Conservation (phyloP, 306 rosid genomes). For the Erythrophleum fordii region DNA sequence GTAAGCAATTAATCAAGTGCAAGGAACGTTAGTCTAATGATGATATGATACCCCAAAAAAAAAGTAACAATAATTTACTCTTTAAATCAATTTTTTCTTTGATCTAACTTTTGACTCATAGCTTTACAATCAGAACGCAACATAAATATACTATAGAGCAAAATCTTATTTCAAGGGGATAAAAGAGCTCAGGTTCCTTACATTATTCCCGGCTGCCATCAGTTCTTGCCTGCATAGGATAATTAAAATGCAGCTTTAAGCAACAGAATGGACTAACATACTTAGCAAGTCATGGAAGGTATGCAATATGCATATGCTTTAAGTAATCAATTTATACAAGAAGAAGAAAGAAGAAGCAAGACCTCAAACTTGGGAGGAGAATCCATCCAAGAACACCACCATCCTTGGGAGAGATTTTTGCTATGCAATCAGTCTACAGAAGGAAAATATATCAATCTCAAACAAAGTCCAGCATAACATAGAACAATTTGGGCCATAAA, state of each 20-base stretch:
- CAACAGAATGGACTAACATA: constrained; percentile 13
- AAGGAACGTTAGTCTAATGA: background rate
- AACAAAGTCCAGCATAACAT: constrained; percentile 13
- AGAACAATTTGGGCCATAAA: background rate
- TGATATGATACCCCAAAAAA: background rate
- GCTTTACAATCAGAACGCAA: background rate
- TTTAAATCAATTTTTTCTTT: background rate
- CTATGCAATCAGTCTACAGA: constrained; percentile 88
- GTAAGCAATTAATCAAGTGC: constrained; percentile 24
- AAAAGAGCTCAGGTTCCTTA: constrained; percentile 54
- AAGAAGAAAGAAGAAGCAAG: constrained; percentile 18
- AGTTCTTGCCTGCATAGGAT: constrained; percentile 57
- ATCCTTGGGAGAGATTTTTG: constrained; percentile 68
- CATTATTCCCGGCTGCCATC: constrained; percentile 54
- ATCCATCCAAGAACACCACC: constrained; percentile 87
- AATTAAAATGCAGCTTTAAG: constrained; percentile 25
- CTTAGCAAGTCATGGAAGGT: constrained; percentile 1
- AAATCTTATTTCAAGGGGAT: constrained; percentile 10
- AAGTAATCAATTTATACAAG: constrained; percentile 7
- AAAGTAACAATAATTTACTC: background rate
- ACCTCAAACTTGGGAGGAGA: constrained; percentile 83
- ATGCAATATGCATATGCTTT: background rate
- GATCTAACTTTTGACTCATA: background rate
- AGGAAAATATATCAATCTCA: constrained; percentile 30
- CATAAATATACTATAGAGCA: background rate